Evolutionary conservation across 176 grass and related monocot genomes (phyloP), one percentile per base, ranked within the genome.

Genomic region (Musa beccarii): DNA sequence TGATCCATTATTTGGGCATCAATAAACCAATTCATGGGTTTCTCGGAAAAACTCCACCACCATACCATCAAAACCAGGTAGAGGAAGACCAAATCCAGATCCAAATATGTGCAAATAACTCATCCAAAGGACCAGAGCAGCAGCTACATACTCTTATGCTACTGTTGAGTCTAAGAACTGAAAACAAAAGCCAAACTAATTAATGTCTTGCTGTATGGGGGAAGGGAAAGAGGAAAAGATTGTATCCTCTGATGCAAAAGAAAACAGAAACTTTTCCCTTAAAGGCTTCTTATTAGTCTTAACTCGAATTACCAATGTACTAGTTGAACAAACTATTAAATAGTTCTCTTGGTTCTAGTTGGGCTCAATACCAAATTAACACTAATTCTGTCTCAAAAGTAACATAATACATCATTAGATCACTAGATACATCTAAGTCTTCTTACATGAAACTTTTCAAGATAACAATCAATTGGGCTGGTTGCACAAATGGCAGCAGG

Each of bases 1-100:
- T 80, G 65, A 62, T 87, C 80, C 81, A 83, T 83, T 59, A 83
- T 79, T 26, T 78, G 80, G 28, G 85, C 64, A 87, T 83, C 65
- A 76, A 79, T 66, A 51, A 83, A 87, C 80, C 85, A 87, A 80
- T 77, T 87, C 85, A 87, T 87, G 76, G 76, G 76, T 74, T 70
- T 50, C 63, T 63, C 66, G 53, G 12, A 52, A 51, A 24, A 53
- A 11, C 16, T 3, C 49, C 59, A 64, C n/a, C 76, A 78, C 28
- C 63, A 80, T 76, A 76, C 28, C 26, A 83, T 79, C 26, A 79
- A 82, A 79, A 51, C 53, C 23, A 69, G 24, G 71, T 26, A 49
- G 50, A 72, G 71, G 6, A 80, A 14, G 29, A 28, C 23, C 16
- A 49, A 54, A 69, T 53, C 78, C 78, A 63, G 26, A 80, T 9